Evolutionary conservation across 2,329 filamentous ascomycete species (phyloP).

Genomic region (Graphilbum sp.): DNA sequence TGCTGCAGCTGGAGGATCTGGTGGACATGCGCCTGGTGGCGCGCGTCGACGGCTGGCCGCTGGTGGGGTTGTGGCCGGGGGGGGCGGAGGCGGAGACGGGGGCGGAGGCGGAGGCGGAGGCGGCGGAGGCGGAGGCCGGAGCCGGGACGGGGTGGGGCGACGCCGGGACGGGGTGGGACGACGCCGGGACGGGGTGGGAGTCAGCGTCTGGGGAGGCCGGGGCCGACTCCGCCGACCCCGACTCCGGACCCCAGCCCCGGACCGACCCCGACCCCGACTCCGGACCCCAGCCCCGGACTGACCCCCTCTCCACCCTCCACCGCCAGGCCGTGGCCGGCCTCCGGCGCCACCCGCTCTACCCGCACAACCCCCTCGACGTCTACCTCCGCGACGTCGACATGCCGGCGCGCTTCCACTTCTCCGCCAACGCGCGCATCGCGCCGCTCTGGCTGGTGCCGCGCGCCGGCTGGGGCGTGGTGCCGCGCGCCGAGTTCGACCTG

Average conservation of each 20-base stretch:
- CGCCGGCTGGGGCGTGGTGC: constrained; percentile 82
- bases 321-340: constrained; percentile 36
- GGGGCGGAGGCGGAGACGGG: too few species aligned
- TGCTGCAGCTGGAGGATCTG: constrained; percentile 82
- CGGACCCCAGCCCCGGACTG: too few species aligned
- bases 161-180: too few species aligned
- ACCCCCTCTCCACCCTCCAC: constrained; percentile 50
- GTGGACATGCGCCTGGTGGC: constrained; percentile 50
- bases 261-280: too few species aligned
- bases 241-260: too few species aligned
- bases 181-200: too few species aligned
- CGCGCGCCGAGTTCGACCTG: constrained; percentile 62
- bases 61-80: constrained; percentile 75
- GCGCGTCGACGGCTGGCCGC: constrained; percentile 85
- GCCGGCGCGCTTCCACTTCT: constrained; percentile 87
- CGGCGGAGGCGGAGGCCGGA: too few species aligned
- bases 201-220: too few species aligned
- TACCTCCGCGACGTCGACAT: constrained; percentile 78
- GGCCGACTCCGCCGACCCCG: too few species aligned
- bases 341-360: too few species aligned
- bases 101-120: too few species aligned
- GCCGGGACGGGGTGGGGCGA: too few species aligned
- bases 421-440: constrained; percentile 73
- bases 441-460: constrained; percentile 90
- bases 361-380: constrained; percentile 67